Conservation (phyloP, 2,329 filamentous ascomycete species). For the Aphanocladium album region DNA sequence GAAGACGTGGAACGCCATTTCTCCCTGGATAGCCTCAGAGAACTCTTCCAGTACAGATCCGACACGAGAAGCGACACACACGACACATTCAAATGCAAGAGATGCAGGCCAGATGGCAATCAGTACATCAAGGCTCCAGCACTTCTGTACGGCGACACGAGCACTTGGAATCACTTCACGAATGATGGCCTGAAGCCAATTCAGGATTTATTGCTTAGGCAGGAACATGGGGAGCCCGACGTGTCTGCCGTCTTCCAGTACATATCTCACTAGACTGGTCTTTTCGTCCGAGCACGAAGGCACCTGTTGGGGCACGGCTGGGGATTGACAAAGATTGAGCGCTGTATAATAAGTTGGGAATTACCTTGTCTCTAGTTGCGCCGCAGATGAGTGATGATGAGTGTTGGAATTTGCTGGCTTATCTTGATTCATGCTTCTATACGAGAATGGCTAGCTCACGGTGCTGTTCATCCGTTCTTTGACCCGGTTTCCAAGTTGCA, state of each 20-base stretch:
- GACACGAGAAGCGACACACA: constrained; percentile 90
- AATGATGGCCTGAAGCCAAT: constrained; percentile 76
- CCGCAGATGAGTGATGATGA: too few relatives aligned
- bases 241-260: constrained; percentile 98
- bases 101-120: constrained; percentile 80
- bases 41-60: constrained; percentile 88
- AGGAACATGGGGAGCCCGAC: constrained; percentile 72
- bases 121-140: constrained; percentile 88
- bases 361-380: too few relatives aligned
- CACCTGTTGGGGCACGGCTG: too few relatives aligned
- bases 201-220: constrained; percentile 83
- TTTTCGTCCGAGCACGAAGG: not conserved
- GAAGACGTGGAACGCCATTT: constrained; percentile 98
- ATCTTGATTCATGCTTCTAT: too few relatives aligned
- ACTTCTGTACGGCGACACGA: constrained; percentile 96
- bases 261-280: constrained; percentile 66
- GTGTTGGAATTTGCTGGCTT: too few relatives aligned
- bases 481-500: too few relatives aligned
- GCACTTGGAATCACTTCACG: constrained; percentile 97
- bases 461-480: too few relatives aligned
- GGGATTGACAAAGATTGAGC: too few relatives aligned
- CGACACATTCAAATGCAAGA: constrained; percentile 97
- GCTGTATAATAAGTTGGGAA: too few relatives aligned
- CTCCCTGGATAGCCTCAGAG: constrained; percentile 80
- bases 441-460: too few relatives aligned